phyloP scores from a whole-genome alignment of 768 basidiomycete species.

The Kwoniella newhampshirensis region DNA sequence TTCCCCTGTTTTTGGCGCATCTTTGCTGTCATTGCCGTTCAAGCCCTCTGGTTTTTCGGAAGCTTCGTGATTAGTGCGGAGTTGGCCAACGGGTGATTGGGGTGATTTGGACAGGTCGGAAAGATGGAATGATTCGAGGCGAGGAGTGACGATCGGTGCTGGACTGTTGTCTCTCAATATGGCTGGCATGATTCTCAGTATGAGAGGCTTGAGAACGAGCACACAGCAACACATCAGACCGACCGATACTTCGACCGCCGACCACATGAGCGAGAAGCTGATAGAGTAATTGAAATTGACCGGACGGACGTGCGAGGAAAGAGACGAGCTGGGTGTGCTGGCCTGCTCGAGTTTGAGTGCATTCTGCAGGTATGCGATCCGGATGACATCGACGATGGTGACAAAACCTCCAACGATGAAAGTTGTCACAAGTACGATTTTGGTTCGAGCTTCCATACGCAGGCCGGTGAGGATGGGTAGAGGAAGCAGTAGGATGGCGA shows the following conservation, averaged over 20 bases:
- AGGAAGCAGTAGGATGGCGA: constrained; percentile 47
- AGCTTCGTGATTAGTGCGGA: too few relatives aligned
- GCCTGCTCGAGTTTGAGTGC: constrained; percentile 33
- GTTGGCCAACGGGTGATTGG: not conserved
- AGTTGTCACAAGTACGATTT: constrained; percentile 45
- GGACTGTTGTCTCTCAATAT: constrained; percentile 20
- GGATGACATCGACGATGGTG: constrained; percentile 49
- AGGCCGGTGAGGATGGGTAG: constrained; percentile 49
- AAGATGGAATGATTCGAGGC: not conserved
- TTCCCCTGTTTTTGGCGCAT: not conserved
- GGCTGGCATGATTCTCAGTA: constrained; percentile 39
- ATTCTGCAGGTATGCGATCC: constrained; percentile 49
- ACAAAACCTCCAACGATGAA: constrained; percentile 51
- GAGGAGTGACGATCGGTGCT: not conserved
- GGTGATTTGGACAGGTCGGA: constrained; percentile 6
- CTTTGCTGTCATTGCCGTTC: not conserved
- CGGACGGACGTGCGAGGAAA: constrained; percentile 14
- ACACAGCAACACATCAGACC: constrained; percentile 48
- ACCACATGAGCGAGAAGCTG: constrained; percentile 49
- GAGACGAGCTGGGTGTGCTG: not conserved
- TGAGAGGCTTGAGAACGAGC: constrained; percentile 49
- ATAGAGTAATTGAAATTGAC: constrained; percentile 41
- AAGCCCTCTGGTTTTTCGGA: too few relatives aligned
- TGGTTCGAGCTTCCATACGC: constrained; percentile 48
- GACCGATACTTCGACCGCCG: constrained; percentile 46